Evolutionary conservation across 2,329 filamentous ascomycete genomes (phyloP).

Genomic region (Trichophyton rubrum): DNA sequence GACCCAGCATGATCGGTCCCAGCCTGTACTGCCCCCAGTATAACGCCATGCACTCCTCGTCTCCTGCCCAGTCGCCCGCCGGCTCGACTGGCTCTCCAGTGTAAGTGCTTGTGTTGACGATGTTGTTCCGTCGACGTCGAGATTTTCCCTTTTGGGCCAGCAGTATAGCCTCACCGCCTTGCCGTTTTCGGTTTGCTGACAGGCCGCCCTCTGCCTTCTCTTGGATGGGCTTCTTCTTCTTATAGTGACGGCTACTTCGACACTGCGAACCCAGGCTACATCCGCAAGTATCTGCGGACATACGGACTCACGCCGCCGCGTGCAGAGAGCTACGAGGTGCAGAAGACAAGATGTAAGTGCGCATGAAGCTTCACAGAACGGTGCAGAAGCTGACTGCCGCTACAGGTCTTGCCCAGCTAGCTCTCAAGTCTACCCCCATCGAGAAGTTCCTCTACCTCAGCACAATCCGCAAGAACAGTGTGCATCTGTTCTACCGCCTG

Average conservation of each 20-base stretch:
- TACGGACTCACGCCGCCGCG: conserved; percentile 40
- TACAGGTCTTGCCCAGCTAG: conserved; percentile 34
- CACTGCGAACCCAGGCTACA: conserved; percentile 38
- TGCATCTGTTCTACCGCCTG: conserved; percentile 41
- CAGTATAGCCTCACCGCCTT: neutral
- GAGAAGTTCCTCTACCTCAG: conserved; percentile 41
- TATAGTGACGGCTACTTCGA: conserved; percentile 37
- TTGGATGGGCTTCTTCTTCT: neutral
- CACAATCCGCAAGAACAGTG: conserved; percentile 39
- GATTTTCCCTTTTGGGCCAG: neutral
- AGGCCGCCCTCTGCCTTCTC: neutral
- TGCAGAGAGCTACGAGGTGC: conserved; percentile 37
- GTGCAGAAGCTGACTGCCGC: conserved; percentile 2
- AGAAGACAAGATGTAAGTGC: conserved; percentile 35
- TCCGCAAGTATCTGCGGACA: conserved; percentile 40
- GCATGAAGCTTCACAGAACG: neutral
- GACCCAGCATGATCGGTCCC: neutral
- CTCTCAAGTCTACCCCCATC: conserved; percentile 35
- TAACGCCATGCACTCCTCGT: conserved; percentile 1
- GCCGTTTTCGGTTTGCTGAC: neutral
- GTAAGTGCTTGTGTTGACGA: neutral
- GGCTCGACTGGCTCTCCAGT: neutral
- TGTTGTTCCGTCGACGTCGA: neutral
- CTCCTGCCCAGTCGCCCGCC: neutral
- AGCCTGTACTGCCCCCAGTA: conserved; percentile 1